Evolutionary conservation across 345 rosid species (phyloP).

Genomic region (Populus euphratica): DNA sequence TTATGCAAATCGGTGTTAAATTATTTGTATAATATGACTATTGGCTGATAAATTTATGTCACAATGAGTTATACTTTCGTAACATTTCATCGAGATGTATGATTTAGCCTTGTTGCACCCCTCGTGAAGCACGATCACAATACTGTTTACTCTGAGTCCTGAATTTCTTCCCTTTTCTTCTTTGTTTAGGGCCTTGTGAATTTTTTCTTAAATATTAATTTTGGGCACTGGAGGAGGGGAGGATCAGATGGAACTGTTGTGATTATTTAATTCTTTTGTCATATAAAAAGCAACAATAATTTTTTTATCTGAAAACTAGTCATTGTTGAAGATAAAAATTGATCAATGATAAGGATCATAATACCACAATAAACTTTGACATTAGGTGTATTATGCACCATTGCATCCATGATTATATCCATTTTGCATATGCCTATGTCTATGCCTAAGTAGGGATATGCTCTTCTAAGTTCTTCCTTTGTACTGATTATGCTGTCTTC

Average conservation of each 20-base stretch:
- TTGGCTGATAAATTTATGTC: background rate
- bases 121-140: background rate
- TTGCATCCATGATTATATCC: background rate
- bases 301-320: background rate
- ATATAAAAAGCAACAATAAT: background rate
- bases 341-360: background rate
- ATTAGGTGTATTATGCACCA: background rate
- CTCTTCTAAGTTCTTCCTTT: background rate
- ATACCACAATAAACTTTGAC: background rate
- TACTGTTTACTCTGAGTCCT: background rate
- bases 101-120: background rate
- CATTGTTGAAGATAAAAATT: background rate
- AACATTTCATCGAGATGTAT: background rate
- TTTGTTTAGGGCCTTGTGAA: background rate
- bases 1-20: background rate
- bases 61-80: background rate
- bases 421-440: background rate
- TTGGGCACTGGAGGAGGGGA: background rate
- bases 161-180: background rate
- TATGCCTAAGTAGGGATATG: background rate
- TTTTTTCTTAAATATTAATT: background rate
- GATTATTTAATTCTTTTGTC: background rate
- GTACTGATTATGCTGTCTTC: background rate
- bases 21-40: background rate
- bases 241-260: background rate